Percentiles rank a stretch among this genome's conserved stretches.
These are phyloP conservation scores for Diplodia corticola DNA, from an alignment of 2,329 filamentous ascomycete species.

Conservation along the genomic window DNA sequence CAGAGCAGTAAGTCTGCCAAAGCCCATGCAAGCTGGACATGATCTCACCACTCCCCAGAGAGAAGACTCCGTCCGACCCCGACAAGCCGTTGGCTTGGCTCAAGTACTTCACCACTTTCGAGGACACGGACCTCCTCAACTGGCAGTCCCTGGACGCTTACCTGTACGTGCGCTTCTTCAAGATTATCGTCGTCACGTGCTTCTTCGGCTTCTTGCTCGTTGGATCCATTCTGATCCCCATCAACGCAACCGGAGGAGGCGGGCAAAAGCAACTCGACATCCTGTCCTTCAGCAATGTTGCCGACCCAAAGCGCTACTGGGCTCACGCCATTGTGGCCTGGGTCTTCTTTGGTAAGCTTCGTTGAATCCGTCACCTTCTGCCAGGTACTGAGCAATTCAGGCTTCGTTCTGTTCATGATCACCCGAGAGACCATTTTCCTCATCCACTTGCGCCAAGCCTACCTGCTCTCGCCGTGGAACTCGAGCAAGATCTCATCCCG, in stretches of 20 bases:
- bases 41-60: not conserved
- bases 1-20: constrained; percentile 16
- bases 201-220: constrained; percentile 46
- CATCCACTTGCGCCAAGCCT: constrained; percentile 52
- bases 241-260: constrained; percentile 46
- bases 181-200: constrained; percentile 45
- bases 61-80: constrained; percentile 18
- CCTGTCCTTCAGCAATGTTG: constrained; percentile 42
- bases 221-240: constrained; percentile 50
- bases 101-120: constrained; percentile 46
- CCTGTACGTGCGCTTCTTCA: constrained; percentile 50
- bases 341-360: constrained; percentile 23
- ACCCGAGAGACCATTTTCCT: constrained; percentile 49
- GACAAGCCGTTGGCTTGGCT: constrained; percentile 36
- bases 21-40: not conserved
- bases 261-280: constrained; percentile 41
- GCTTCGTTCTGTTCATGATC: constrained; percentile 46
- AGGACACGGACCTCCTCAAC: constrained; percentile 49
- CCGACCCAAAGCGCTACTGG: constrained; percentile 42
- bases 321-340: constrained; percentile 44
- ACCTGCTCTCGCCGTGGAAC: constrained; percentile 46
- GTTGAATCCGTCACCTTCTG: not conserved
- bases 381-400: constrained; percentile 21
- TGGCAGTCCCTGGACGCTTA: constrained; percentile 53
- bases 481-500: constrained; percentile 48